Evolutionary conservation across 1,284 basidiomycete species (phyloP).

Genomic region (Ceratobasidium sp.): DNA sequence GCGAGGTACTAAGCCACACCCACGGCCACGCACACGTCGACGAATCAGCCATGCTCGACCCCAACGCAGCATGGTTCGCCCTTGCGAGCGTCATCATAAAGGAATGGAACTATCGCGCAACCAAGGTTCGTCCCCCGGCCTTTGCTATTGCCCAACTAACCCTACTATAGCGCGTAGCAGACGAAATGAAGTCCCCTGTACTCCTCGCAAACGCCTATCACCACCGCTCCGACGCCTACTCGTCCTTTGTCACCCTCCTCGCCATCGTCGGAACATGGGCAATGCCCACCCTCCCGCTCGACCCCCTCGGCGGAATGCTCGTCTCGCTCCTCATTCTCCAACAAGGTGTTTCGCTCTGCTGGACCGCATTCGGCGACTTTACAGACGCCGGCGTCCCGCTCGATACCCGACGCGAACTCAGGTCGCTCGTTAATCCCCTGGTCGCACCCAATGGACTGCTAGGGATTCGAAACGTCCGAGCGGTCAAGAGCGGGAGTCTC

Average conservation of each 20-base stretch:
- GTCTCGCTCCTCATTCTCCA: conserved; percentile 89
- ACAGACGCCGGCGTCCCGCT: conserved; percentile 80
- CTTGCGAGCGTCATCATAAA: conserved; percentile 80
- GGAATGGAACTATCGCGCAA: conserved; percentile 91
- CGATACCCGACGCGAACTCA: conserved; percentile 54
- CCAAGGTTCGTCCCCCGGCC: conserved; percentile 53
- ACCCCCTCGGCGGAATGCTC: conserved; percentile 93
- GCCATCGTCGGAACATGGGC: conserved; percentile 89
- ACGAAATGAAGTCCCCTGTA: conserved; percentile 88
- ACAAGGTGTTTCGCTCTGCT: conserved; percentile 78
- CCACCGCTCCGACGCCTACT: conserved; percentile 94
- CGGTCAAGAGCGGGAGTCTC: conserved; percentile 76
- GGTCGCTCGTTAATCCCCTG: conserved; percentile 38
- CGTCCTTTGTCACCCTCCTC: conserved; percentile 83
- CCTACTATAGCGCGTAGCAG: conserved; percentile 67
- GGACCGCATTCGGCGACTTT: conserved; percentile 79
- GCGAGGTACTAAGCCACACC: conserved; percentile 57
- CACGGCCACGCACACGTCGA: conserved; percentile 58
- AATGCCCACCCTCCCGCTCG: conserved; percentile 85
- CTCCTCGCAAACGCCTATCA: conserved; percentile 91
- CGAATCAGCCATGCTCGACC: conserved; percentile 57
- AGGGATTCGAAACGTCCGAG: conserved; percentile 71
- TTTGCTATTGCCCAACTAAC: background rate
- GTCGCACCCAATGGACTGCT: conserved; percentile 50
- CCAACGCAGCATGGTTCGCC: conserved; percentile 97